Evolutionary conservation across 202 grass and related monocot species (phyloP), one percentile per base, ranked within the genome.

Genomic region (Carex arenaria): DNA sequence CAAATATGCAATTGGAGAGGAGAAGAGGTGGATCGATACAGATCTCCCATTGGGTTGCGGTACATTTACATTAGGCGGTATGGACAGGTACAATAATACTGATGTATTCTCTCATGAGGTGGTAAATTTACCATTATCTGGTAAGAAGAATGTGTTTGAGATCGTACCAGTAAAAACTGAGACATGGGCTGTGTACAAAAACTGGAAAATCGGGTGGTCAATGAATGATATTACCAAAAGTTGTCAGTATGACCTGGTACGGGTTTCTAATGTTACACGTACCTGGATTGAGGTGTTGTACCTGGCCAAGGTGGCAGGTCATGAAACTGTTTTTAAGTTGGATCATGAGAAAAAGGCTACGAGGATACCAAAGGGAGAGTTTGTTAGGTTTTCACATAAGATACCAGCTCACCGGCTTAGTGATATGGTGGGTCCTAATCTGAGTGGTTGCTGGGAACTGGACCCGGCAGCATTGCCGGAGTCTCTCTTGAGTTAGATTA

Each of bases 401-500:
- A 88, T 94, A 60, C 94, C 90, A 78, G 86, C 86, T 77, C 94
- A 88, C 81, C 87, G 52, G 77, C 73, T 97, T 22, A 86, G 86
- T 82, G 59, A 89, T 85, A 86, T 94, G 82, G 87, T 49, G 43
- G 89, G 75, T 59, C 85, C 86, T 61, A 87, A 85, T 70, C 88
- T 97, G 75, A 83, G 80, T 84, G 91, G 91, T 38, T 90, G 22
- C 87, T 72, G 87, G 47, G 94, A 97, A 71, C 91, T 97, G 1
- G 94, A 97, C 89, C 88, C 91, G n/a, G 69, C 79, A 42, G 92
- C 91, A 49, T 26, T 94, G 32, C 94, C 94, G 13, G 76, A 89
- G 67, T 82, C 36, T 55, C 1, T 55, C 53, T 4, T 55, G 14
- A 53, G 10, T 52, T 73, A 73, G 70, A 71, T 30, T 12, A 28